These are phyloP conservation scores for Incumbomyces lentus DNA, from an alignment of 2,329 filamentous ascomycete genomes.

Conservation along the genomic window DNA sequence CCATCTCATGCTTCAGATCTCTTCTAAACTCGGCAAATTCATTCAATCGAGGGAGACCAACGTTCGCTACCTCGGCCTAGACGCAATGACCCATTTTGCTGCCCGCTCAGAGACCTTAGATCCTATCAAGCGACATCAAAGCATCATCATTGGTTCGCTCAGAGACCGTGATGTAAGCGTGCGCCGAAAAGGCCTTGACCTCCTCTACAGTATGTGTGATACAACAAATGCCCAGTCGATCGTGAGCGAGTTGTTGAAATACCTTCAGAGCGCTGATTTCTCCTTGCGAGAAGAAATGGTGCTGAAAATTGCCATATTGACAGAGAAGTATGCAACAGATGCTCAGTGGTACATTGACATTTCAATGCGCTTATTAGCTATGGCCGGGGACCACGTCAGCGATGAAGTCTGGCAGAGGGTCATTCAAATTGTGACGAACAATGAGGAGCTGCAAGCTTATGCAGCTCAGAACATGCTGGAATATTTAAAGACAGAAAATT, in stretches of 20 bases:
- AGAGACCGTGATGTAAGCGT: constrained; percentile 97
- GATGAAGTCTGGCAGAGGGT: constrained; percentile 99
- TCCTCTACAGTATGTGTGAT: constrained; percentile 99
- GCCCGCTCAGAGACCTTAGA: constrained; percentile 88
- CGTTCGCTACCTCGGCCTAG: constrained; percentile 86
- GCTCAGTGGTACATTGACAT: constrained; percentile 99
- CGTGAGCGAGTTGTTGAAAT: constrained; percentile 84
- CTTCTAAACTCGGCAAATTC: constrained; percentile 79
- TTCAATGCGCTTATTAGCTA: constrained; percentile 81
- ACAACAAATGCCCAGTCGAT: constrained; percentile 86
- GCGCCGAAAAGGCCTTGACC: constrained; percentile 83
- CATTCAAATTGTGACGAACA: constrained; percentile 98
- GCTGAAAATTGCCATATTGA: constrained; percentile 93
- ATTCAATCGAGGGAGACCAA: constrained; percentile 97
- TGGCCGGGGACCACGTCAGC: constrained; percentile 96
- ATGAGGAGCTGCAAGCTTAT: constrained; percentile 94
- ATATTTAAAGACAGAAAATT: constrained; percentile 85
- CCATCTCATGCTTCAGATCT: constrained; percentile 91
- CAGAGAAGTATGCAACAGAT: constrained; percentile 96
- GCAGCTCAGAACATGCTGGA: constrained; percentile 86
- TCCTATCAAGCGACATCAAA: constrained; percentile 96
- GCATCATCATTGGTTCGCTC: constrained; percentile 86
- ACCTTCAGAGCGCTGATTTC: constrained; percentile 92
- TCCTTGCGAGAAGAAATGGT: constrained; percentile 99
- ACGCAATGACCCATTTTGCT: constrained; percentile 96